A percentile compares a stretch with the other conserved stretches of the same genome.
Evolutionary conservation across 1,139 yeast genomes (phyloP).

Genomic region (Candida pseudoviswanathii): DNA sequence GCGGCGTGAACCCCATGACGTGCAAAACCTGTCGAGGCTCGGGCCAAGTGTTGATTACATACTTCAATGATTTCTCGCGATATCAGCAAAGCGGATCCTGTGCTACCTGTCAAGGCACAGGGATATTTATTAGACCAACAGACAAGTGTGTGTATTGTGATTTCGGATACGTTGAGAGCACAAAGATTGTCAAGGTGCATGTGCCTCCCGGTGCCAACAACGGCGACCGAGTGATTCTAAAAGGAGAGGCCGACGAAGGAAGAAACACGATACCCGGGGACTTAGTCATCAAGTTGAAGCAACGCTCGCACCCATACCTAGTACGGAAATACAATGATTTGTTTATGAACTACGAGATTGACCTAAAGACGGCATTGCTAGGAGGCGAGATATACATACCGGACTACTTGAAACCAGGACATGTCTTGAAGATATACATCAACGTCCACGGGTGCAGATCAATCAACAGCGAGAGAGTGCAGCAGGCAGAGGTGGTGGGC

Average conservation of each 20-base stretch:
- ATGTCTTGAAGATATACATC: constrained; percentile 39
- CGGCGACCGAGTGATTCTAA: constrained; percentile 53
- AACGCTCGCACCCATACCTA: constrained; percentile 40
- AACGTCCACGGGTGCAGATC: constrained; percentile 39
- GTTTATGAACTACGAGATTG: constrained; percentile 47
- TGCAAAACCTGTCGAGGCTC: constrained; percentile 42
- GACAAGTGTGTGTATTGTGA: constrained; percentile 35
- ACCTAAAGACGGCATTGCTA: constrained; percentile 53
- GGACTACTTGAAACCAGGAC: constrained; percentile 48
- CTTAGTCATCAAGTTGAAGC: constrained; percentile 50
- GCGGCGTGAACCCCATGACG: constrained; percentile 37
- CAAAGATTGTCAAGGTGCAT: constrained; percentile 53
- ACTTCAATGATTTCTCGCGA: constrained; percentile 34
- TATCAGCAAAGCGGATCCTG: constrained; percentile 40
- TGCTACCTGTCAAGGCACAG: constrained; percentile 39
- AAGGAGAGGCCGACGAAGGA: constrained; percentile 68
- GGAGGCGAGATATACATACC: constrained; percentile 53
- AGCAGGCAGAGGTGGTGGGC: constrained; percentile 50
- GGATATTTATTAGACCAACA: constrained; percentile 24
- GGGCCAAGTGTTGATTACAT: constrained; percentile 37
- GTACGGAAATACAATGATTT: constrained; percentile 54
- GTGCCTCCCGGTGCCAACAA: constrained; percentile 55
- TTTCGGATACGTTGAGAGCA: constrained; percentile 40
- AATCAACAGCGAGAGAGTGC: constrained; percentile 29
- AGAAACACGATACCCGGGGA: constrained; percentile 64